phyloP scores from a whole-genome alignment of 768 basidiomycete species.

The Kwoniella europaea region DNA sequence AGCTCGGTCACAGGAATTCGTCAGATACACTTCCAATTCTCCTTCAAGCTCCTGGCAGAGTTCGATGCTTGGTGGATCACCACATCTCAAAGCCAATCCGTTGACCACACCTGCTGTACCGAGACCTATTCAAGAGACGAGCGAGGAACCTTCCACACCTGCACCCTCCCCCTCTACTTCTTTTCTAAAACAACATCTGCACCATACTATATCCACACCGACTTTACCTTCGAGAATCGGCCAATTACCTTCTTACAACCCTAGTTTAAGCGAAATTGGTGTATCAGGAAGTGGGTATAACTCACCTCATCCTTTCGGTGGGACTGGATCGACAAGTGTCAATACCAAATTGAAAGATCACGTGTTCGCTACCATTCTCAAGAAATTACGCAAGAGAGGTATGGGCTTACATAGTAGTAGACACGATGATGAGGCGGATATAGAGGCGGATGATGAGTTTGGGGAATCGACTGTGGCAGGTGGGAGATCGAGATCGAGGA shows the following conservation, averaged over 20 bases:
- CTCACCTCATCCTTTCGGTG: slow-evolving; percentile 66
- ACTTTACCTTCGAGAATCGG: slow-evolving; percentile 33
- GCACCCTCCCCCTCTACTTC: slow-evolving; percentile 39
- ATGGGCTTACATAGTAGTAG: slow-evolving; percentile 15
- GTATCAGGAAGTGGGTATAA: slow-evolving; percentile 27
- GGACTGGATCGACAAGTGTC: slow-evolving; percentile 88
- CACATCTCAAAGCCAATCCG: slow-evolving; percentile 15
- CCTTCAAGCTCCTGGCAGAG: slow-evolving; percentile 39
- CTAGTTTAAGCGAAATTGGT: slow-evolving; percentile 1
- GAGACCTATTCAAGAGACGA: slow-evolving; percentile 31
- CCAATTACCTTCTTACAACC: slow-evolving; percentile 7
- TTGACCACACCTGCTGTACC: slow-evolving; percentile 29
- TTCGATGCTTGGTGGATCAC: slow-evolving; percentile 37
- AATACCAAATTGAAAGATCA: slow-evolving; percentile 95
- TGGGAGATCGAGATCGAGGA: not conserved
- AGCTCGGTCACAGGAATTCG: slow-evolving; percentile 39
- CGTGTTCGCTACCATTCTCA: slow-evolving; percentile 86
- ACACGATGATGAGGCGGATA: slow-evolving; percentile 54
- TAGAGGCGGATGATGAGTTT: slow-evolving; percentile 60
- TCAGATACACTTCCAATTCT: slow-evolving; percentile 24
- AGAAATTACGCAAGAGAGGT: slow-evolving; percentile 58
- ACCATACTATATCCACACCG: slow-evolving; percentile 54
- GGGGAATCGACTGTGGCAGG: not conserved
- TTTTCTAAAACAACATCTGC: slow-evolving; percentile 29
- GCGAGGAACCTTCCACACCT: slow-evolving; percentile 38